These are phyloP conservation scores for Erodium chrysanthum DNA, from an alignment of 441 rosid genomes.

Conservation along the genomic window DNA sequence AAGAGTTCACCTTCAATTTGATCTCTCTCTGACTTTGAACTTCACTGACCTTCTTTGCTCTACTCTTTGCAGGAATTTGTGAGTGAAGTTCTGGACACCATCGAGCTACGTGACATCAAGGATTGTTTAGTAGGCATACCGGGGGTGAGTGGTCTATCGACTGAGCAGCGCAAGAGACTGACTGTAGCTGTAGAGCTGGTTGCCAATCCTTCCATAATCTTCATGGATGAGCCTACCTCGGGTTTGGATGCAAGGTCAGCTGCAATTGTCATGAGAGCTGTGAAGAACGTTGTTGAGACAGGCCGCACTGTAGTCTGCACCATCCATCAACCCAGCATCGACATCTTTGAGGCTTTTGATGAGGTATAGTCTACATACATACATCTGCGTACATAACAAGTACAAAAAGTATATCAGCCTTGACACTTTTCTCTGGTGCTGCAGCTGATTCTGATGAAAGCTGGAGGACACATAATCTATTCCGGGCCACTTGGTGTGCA, in stretches of 20 bases:
- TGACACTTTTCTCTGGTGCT: not conserved
- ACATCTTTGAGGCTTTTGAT: constrained; percentile 57
- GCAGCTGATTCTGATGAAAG: constrained; percentile 52
- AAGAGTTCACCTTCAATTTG: constrained; percentile 9
- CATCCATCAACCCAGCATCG: constrained; percentile 63
- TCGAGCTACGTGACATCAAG: constrained; percentile 43
- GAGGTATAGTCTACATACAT: constrained; percentile 35
- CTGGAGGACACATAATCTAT: constrained; percentile 49
- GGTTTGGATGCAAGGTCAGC: constrained; percentile 69
- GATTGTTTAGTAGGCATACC: constrained; percentile 45
- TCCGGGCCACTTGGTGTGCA: constrained; percentile 41
- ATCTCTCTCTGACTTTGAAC: not conserved
- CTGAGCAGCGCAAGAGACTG: constrained; percentile 53
- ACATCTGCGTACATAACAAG: no score
- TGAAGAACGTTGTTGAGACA: constrained; percentile 50
- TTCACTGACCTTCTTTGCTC: not conserved
- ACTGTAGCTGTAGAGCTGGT: constrained; percentile 65
- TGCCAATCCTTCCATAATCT: constrained; percentile 58
- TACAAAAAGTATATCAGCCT: no score
- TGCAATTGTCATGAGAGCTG: constrained; percentile 62
- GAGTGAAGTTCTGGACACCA: constrained; percentile 40
- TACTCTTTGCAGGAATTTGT: constrained; percentile 44
- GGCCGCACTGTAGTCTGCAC: constrained; percentile 67
- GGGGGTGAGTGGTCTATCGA: constrained; percentile 43
- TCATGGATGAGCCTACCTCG: constrained; percentile 68